A percentile compares a stretch with the other conserved stretches of the same genome.
These are phyloP conservation scores for Aspergillus ochraceoroseus DNA, from an alignment of 2,329 filamentous ascomycete genomes.

Conservation along the genomic window DNA sequence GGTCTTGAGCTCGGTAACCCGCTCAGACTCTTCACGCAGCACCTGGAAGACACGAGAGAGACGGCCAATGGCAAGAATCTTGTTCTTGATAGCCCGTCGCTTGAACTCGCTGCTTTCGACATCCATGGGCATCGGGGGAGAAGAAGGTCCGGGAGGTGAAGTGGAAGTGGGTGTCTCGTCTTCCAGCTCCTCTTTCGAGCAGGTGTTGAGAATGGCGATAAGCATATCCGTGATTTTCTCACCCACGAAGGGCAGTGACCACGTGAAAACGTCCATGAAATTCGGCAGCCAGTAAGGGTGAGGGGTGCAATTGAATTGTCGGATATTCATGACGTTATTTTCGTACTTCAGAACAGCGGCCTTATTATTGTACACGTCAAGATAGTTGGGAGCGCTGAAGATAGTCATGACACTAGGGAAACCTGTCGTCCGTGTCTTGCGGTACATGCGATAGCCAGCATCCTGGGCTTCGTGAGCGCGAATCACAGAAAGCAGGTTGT, in stretches of 20 bases:
- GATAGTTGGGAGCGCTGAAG: slow-evolving; percentile 97
- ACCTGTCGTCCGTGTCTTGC: slow-evolving; percentile 94
- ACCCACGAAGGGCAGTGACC: slow-evolving; percentile 96
- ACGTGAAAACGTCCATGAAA: slow-evolving; percentile 99
- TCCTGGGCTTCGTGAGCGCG: slow-evolving; percentile 98
- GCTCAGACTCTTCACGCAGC: slow-evolving; percentile 91
- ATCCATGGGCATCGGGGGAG: slow-evolving; percentile 68
- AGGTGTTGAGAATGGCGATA: slow-evolving; percentile 95
- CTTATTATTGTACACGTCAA: slow-evolving; percentile 99
- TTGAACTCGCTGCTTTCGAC: slow-evolving; percentile 89
- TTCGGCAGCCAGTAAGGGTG: slow-evolving; percentile 99
- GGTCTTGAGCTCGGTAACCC: slow-evolving; percentile 95
- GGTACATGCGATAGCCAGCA: slow-evolving; percentile 97
- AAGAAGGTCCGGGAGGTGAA: slow-evolving; percentile 63
- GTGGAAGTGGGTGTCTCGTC: slow-evolving; percentile 75
- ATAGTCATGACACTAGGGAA: slow-evolving; percentile 99
- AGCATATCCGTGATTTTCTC: slow-evolving; percentile 99
- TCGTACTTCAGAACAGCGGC: slow-evolving; percentile 98
- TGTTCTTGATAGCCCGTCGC: slow-evolving; percentile 97
- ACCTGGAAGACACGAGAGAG: slow-evolving; percentile 98
- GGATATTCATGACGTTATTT: slow-evolving; percentile 99
- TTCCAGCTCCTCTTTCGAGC: slow-evolving; percentile 97
- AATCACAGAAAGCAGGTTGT: slow-evolving; percentile 94
- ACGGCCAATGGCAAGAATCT: slow-evolving; percentile 94
- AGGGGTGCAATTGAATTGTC: slow-evolving; percentile 98